Percentiles rank a stretch among this genome's conserved stretches.
phyloP scores from a whole-genome alignment of 805 yeast genomes.

The Sugiyamaella chiloensis region DNA sequence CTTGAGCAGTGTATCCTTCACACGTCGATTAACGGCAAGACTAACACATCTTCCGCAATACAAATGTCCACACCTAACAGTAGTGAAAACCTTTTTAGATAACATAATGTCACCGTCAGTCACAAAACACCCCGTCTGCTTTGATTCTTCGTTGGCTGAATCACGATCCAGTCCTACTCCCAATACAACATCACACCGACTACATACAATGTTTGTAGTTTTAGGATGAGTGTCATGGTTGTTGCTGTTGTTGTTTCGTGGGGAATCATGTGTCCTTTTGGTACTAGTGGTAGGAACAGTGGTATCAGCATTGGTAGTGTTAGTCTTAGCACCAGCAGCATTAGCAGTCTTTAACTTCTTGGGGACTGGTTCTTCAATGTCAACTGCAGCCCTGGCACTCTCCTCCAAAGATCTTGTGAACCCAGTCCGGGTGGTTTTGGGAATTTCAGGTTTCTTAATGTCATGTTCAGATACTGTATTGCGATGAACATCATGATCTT shows the following conservation, averaged over 20 bases:
- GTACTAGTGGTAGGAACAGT: slow-evolving; percentile 29
- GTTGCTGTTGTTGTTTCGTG: too few species aligned
- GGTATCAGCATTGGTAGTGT: too few species aligned
- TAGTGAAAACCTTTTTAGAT: slow-evolving; percentile 62
- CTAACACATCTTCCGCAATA: slow-evolving; percentile 84
- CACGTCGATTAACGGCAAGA: slow-evolving; percentile 41
- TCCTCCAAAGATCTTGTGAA: slow-evolving; percentile 10
- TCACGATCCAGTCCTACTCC: slow-evolving; percentile 56
- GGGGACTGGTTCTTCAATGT: slow-evolving; percentile 9
- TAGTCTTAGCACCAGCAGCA: too few species aligned
- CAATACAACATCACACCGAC: slow-evolving; percentile 66
- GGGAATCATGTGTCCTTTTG: too few species aligned
- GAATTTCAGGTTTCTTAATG: slow-evolving; percentile 11
- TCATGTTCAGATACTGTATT: background rate
- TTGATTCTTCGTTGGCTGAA: background rate
- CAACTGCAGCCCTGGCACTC: too few species aligned
- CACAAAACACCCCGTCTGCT: slow-evolving; percentile 24
- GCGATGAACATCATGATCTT: background rate
- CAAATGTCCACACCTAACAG: slow-evolving; percentile 71
- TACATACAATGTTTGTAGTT: slow-evolving; percentile 49
- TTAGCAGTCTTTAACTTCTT: too few species aligned
- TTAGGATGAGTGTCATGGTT: too few species aligned
- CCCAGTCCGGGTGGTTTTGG: slow-evolving; percentile 7
- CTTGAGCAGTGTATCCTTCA: slow-evolving; percentile 14
- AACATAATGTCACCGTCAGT: slow-evolving; percentile 55